These are phyloP conservation scores for Calonectria ilicicola DNA, from an alignment of 2,329 filamentous ascomycete genomes.

Conservation along the genomic window DNA sequence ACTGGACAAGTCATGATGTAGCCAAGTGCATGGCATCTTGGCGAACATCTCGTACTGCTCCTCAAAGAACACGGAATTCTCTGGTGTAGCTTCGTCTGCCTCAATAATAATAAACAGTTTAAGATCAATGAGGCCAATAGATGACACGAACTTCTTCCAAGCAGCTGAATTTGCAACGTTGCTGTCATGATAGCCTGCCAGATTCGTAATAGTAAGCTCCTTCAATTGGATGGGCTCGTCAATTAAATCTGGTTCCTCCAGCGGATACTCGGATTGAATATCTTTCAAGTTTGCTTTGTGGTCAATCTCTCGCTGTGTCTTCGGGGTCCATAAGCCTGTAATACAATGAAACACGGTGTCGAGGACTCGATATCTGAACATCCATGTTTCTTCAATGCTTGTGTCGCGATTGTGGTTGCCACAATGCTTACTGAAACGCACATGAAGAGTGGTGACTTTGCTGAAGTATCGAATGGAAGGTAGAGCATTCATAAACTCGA, in stretches of 20 bases:
- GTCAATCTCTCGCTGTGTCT: slow-evolving; percentile 23
- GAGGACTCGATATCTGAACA: slow-evolving; percentile 25
- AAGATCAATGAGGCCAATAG: slow-evolving; percentile 5
- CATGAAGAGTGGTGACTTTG: slow-evolving; percentile 3
- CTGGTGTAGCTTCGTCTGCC: neutral
- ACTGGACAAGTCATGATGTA: slow-evolving; percentile 23
- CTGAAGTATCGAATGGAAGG: slow-evolving; percentile 21
- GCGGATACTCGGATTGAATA: neutral
- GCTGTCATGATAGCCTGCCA: slow-evolving; percentile 23
- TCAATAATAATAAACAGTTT: slow-evolving; percentile 12
- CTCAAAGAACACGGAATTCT: neutral
- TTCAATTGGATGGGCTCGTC: neutral
- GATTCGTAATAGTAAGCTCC: slow-evolving; percentile 25
- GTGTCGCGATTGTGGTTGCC: neutral
- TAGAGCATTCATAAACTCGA: slow-evolving; percentile 23
- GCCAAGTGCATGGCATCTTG: slow-evolving; percentile 36
- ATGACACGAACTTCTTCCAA: slow-evolving; percentile 4
- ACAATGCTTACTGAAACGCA: slow-evolving; percentile 25
- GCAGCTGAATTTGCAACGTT: neutral
- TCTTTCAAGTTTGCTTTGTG: neutral
- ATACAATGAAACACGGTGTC: slow-evolving; percentile 32
- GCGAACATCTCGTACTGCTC: slow-evolving; percentile 37
- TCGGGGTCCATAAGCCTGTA: slow-evolving; percentile 25
- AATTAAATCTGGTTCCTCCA: neutral
- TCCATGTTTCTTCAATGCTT: slow-evolving; percentile 13